phyloP scores from a whole-genome alignment of 2,329 filamentous ascomycete genomes.

The Ceratocystis cacaofunesta region DNA sequence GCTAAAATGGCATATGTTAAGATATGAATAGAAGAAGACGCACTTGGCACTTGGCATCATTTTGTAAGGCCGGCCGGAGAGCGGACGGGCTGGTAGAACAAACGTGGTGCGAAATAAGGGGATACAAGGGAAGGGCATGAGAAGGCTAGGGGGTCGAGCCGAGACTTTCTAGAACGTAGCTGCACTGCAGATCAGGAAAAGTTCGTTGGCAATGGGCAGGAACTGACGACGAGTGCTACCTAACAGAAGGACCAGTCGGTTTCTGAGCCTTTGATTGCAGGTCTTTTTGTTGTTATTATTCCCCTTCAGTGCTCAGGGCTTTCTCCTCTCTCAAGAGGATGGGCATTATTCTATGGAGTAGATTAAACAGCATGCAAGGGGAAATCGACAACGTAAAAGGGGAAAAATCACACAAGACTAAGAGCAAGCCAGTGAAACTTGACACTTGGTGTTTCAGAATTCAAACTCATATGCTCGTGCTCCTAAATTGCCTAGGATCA shows the following conservation, averaged over 20 bases:
- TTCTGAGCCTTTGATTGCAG: too few relatives aligned
- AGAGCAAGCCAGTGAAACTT: constrained; percentile 1
- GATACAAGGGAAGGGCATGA: background rate
- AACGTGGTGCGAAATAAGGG: too few relatives aligned
- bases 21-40: background rate
- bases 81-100: too few relatives aligned
- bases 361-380: constrained; percentile 8
- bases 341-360: too few relatives aligned
- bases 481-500: background rate
- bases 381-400: constrained; percentile 4
- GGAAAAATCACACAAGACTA: constrained; percentile 12
- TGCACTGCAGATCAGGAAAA: background rate
- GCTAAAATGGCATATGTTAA: background rate
- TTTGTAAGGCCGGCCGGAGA: too few relatives aligned
- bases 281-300: too few relatives aligned
- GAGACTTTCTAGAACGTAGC: background rate
- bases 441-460: constrained; percentile 9
- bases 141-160: background rate
- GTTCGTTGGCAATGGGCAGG: background rate
- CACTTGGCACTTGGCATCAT: background rate
- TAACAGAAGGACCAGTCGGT: background rate
- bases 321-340: too few relatives aligned
- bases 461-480: background rate
- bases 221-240: background rate
- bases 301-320: too few relatives aligned